phyloP scores from a whole-genome alignment of 345 rosid genomes.

The Hypericum perforatum region DNA sequence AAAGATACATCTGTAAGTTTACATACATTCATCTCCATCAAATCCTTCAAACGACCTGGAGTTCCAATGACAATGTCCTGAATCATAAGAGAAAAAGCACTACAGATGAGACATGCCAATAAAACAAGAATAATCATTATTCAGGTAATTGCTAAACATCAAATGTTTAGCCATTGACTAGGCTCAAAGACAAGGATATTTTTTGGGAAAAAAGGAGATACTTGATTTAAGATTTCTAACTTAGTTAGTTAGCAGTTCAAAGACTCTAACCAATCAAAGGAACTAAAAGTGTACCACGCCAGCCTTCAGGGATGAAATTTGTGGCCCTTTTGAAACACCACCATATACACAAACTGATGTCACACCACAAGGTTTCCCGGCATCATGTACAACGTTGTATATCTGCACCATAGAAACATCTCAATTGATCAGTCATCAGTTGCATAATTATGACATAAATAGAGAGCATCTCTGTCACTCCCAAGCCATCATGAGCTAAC shows the following conservation, averaged over 20 bases:
- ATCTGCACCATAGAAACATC: conserved; percentile 33
- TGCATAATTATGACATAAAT: neutral
- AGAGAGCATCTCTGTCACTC: neutral
- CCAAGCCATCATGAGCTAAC: neutral
- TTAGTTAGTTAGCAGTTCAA: no score
- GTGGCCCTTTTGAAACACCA: conserved; percentile 83
- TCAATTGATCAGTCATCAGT: conserved; percentile 1
- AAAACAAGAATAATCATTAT: no score
- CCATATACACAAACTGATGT: conserved; percentile 78
- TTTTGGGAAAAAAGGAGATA: no score
- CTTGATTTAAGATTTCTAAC: no score
- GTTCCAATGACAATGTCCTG: conserved; percentile 92
- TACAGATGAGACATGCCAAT: no score
- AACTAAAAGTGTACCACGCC: conserved; percentile 54
- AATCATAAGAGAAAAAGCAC: conserved; percentile 5
- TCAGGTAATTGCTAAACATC: no score
- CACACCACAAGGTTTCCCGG: conserved; percentile 68
- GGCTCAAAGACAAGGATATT: no score
- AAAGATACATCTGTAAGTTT: conserved; percentile 63
- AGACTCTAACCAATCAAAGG: neutral
- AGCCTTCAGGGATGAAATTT: conserved; percentile 53
- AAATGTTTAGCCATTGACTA: no score
- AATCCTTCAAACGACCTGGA: conserved; percentile 94
- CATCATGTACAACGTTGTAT: conserved; percentile 60
- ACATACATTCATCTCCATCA: conserved; percentile 69